Evolutionary conservation across 768 basidiomycete genomes (phyloP).

Genomic region (Pholiota molesta): DNA sequence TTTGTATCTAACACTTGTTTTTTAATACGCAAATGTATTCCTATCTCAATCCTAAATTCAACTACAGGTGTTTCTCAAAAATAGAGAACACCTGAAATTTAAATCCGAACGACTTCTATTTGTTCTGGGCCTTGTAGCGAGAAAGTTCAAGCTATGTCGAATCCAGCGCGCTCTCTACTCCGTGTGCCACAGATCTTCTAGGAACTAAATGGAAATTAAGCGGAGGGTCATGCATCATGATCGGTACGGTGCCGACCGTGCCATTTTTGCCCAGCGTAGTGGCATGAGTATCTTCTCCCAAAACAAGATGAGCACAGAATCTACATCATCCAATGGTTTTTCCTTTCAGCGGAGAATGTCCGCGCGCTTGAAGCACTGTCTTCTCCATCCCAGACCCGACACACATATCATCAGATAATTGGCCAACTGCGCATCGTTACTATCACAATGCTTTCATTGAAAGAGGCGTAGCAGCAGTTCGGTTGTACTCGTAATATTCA

Average conservation of each 20-base stretch:
- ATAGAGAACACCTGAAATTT: too few species aligned
- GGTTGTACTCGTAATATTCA: too few species aligned
- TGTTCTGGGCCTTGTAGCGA: too few species aligned
- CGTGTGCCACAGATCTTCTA: background rate
- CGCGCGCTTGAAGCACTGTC: background rate
- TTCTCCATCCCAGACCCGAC: too few species aligned
- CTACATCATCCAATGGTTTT: background rate
- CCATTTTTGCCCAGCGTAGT: background rate
- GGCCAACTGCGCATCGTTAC: too few species aligned
- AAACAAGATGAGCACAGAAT: background rate
- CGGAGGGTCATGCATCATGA: background rate
- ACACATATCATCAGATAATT: too few species aligned
- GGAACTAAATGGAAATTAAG: background rate
- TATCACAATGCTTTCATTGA: background rate
- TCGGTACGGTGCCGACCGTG: background rate
- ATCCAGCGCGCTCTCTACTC: background rate
- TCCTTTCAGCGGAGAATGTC: background rate
- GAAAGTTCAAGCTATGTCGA: too few species aligned
- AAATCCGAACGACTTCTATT: too few species aligned
- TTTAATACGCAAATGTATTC: background rate
- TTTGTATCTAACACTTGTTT: background rate
- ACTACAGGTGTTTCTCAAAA: too few species aligned
- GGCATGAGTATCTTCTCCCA: background rate
- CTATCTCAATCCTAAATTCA: background rate
- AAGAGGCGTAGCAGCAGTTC: too few species aligned